Evolutionary conservation across 306 rosid genomes (phyloP).

Genomic region (Prinsepia uniflora): DNA sequence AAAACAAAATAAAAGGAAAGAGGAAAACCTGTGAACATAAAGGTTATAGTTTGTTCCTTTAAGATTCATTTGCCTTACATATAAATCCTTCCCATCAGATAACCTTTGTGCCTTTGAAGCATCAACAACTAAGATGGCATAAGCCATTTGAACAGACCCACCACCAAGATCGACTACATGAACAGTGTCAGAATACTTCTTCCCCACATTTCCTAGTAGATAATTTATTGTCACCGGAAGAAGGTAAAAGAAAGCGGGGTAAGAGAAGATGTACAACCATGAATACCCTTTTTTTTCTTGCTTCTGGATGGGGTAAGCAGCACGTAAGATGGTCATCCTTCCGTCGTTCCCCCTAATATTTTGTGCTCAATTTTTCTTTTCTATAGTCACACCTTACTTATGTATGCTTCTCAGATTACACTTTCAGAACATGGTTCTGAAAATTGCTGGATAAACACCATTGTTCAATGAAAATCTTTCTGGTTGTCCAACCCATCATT

Average conservation of each 20-base stretch:
- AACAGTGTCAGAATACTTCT: conserved; percentile 70
- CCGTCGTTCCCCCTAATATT: too few species aligned
- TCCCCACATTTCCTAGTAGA: conserved; percentile 86
- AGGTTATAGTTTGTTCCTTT: conserved; percentile 77
- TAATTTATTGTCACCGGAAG: conserved; percentile 88
- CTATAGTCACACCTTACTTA: too few species aligned
- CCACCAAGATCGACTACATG: conserved; percentile 99
- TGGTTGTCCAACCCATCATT: too few species aligned
- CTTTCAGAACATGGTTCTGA: too few species aligned
- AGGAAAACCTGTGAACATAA: conserved; percentile 89
- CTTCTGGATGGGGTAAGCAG: not conserved
- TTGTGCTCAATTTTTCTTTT: too few species aligned
- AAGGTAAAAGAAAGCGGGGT: conserved; percentile 27
- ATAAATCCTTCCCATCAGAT: conserved; percentile 52
- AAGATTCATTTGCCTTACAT: conserved; percentile 72
- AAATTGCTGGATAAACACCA: too few species aligned
- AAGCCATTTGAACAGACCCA: conserved; percentile 99
- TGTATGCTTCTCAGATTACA: too few species aligned
- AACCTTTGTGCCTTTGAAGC: conserved; percentile 64
- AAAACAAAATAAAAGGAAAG: conserved; percentile 20
- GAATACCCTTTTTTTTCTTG: not conserved
- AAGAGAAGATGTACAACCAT: not conserved
- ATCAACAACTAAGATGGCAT: conserved; percentile 80
- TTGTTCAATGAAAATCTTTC: too few species aligned
- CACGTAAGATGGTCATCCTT: not conserved